Evolutionary conservation across 2,329 filamentous ascomycete genomes (phyloP).

Genomic region (Pseudogymnoascus pannorum): DNA sequence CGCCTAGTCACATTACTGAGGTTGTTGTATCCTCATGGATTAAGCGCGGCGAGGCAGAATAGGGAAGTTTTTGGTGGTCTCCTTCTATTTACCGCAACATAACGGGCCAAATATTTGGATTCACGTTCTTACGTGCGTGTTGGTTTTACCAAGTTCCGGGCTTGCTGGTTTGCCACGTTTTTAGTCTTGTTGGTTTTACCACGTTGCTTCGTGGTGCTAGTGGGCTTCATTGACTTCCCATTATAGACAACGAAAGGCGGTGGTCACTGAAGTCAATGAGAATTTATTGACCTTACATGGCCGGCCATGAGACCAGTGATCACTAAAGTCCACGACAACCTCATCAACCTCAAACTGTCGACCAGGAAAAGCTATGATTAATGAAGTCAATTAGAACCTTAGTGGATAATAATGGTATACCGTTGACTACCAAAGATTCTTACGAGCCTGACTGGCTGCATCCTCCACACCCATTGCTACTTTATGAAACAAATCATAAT

Average conservation of each 20-base stretch:
- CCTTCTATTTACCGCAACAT: not conserved
- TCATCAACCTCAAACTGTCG: not conserved
- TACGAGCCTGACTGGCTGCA: not conserved
- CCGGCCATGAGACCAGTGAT: not conserved
- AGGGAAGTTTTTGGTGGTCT: slow-evolving; percentile 1
- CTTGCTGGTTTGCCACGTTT: not conserved
- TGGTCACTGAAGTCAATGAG: not conserved
- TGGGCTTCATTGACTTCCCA: not conserved
- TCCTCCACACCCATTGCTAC: slow-evolving; percentile 2
- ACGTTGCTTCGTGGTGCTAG: not conserved
- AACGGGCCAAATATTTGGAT: not conserved
- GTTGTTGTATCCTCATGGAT: not conserved
- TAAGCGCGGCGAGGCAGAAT: not conserved
- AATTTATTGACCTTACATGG: too few species aligned
- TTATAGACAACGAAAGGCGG: not conserved
- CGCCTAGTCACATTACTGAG: not conserved
- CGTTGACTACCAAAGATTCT: not conserved
- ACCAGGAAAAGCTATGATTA: not conserved
- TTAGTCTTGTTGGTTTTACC: not conserved
- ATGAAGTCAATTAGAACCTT: not conserved
- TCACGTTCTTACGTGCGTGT: not conserved
- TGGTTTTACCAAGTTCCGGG: not conserved
- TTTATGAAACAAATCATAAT: slow-evolving; percentile 2
- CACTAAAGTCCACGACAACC: not conserved
- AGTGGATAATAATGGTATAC: not conserved